These are phyloP conservation scores for Medicago lupulina DNA, from an alignment of 306 rosid genomes.

Conservation along the genomic window DNA sequence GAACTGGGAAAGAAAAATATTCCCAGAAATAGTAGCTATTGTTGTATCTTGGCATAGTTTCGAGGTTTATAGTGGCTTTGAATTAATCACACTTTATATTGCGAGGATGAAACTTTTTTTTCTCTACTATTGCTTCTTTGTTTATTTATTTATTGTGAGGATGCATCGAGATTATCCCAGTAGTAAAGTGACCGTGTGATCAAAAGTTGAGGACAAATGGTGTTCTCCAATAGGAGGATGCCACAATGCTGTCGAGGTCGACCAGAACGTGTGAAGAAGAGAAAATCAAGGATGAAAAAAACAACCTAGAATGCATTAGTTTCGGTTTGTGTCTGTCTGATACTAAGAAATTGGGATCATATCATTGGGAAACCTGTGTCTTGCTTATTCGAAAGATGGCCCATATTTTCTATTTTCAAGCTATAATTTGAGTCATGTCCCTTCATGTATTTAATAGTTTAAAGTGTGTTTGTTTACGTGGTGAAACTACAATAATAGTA, in stretches of 20 bases:
- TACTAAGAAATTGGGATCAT: conserved; percentile 16
- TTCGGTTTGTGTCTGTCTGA: conserved; percentile 16
- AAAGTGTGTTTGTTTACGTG: too few species aligned
- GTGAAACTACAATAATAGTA: too few species aligned
- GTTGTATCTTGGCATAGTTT: conserved; percentile 55
- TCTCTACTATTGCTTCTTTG: too few species aligned
- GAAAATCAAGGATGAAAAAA: conserved; percentile 39
- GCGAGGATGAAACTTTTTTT: too few species aligned
- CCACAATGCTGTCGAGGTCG: conserved; percentile 51
- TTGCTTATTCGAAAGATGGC: conserved; percentile 31
- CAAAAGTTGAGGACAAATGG: background rate
- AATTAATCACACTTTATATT: too few species aligned
- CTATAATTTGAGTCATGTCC: too few species aligned
- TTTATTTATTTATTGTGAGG: too few species aligned
- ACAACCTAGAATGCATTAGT: background rate
- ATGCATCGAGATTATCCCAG: conserved; percentile 49
- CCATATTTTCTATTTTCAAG: conserved; percentile 4
- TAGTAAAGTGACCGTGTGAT: conserved; percentile 35
- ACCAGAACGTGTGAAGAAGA: conserved; percentile 41
- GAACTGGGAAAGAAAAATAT: conserved; percentile 63
- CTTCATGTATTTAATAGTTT: too few species aligned
- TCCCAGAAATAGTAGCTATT: conserved; percentile 54
- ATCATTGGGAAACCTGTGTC: conserved; percentile 39
- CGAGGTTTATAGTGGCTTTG: conserved; percentile 27
- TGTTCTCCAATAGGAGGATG: conserved; percentile 41